Base-by-base conservation (phyloP, 2,329 filamentous ascomycete genomes). In the Calonectria honghensis region DNA sequence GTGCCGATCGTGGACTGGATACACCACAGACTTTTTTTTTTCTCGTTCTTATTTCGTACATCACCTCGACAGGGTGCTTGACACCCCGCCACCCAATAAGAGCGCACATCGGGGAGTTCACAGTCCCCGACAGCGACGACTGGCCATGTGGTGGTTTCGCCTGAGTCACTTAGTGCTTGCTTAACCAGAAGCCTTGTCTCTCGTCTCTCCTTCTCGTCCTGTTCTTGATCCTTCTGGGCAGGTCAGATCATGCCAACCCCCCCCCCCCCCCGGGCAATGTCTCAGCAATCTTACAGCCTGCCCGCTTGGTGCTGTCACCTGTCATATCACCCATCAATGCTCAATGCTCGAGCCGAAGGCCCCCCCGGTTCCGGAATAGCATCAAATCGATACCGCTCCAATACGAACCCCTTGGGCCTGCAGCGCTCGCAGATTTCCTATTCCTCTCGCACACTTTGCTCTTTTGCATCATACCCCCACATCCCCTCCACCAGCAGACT, bases 221-320 rank as follows among this genome's bases (percentile, higher is more conserved):
- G 24, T 24, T 24, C 24, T 24, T 24, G 24, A 24, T 24, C 24
- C 24, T 24, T 24, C 24, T 24, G 24, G 24, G 24, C 24, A 24
- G 24, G 24, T 24, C 24, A 24, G 24, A 24, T 24, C 24, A 24
- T 24, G 24, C 24, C 24, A 24, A 24, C 74, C 72, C 75, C 76
- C 24, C 24, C 24, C 24, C 16, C 48, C 65, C 35, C 39, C 65
- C 48, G n/a, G 31, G 18, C 50, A 13, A 32, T 57, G 59, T 68
- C 63, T 39, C 41, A 51, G 70, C 52, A 61, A 67, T 72, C 63
- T 66, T 50, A 63, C 37, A 51, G 32, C 69, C 51, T 59, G 32
- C 31, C 51, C 64, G 52, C 45, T 16, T 57, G 48, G 52, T 72
- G 54, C 64, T 39, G 64, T 68, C 70, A 72, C 61, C 54, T 65